Evolutionary conservation across 805 yeast genomes (phyloP).

Genomic region (Pichia ethanolica): DNA sequence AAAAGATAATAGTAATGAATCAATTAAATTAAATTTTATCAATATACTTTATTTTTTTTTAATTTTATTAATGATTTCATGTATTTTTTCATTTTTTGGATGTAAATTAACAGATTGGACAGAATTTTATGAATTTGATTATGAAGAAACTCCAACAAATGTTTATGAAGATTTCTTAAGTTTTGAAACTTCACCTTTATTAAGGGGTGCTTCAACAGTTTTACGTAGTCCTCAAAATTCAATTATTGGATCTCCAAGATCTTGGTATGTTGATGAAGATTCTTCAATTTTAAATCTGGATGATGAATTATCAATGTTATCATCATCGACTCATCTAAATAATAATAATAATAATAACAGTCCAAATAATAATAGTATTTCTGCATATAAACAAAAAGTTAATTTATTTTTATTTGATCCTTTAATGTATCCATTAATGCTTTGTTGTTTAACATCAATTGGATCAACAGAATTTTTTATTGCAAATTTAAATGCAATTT

Average conservation of each 20-base stretch:
- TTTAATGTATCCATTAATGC: slow-evolving; percentile 56
- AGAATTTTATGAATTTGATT: slow-evolving; percentile 20
- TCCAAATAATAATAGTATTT: background rate
- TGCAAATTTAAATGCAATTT: slow-evolving; percentile 62
- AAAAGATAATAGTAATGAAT: slow-evolving; percentile 6
- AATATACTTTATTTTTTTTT: slow-evolving; percentile 19
- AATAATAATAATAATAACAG: background rate
- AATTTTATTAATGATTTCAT: slow-evolving; percentile 11
- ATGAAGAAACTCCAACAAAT: slow-evolving; percentile 15
- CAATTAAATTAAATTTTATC: slow-evolving; percentile 14
- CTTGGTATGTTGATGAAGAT: slow-evolving; percentile 24
- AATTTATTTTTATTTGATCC: slow-evolving; percentile 38
- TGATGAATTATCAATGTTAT: slow-evolving; percentile 23
- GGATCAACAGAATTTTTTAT: slow-evolving; percentile 87
- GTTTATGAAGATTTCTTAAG: slow-evolving; percentile 20
- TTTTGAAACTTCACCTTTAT: slow-evolving; percentile 28
- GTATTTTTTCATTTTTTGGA: slow-evolving; percentile 20
- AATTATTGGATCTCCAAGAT: slow-evolving; percentile 23
- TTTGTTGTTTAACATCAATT: slow-evolving; percentile 57
- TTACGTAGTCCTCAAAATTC: slow-evolving; percentile 19
- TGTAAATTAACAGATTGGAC: slow-evolving; percentile 25
- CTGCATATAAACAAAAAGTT: slow-evolving; percentile 13
- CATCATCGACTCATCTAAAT: slow-evolving; percentile 13
- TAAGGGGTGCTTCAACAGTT: slow-evolving; percentile 28
- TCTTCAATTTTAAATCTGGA: slow-evolving; percentile 18